Base-by-base conservation (phyloP, 2,329 filamentous ascomycete genomes). In the Torrubiella hemipterigena region DNA sequence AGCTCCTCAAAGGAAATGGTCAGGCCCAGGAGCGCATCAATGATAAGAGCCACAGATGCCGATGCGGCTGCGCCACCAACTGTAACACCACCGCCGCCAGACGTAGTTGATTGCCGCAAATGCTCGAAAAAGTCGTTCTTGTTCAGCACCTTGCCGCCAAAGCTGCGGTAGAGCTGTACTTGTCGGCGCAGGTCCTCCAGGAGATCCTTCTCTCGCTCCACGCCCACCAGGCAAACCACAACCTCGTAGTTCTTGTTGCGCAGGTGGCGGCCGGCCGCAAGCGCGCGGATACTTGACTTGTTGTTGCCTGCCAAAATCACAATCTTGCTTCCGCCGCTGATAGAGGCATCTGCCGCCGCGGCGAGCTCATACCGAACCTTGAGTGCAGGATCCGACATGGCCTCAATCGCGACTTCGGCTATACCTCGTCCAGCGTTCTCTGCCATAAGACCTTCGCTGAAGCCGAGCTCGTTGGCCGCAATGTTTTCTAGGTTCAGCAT, bases 221-320 rank as follows among this genome's bases (percentile, higher is more conserved):
- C 75, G 1, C 86, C 84, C 4, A 93, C 75, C 7, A 96, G 68
- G 38, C 85, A 91, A 6, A 94, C 67, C 27, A 93, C 72, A 22
- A 93, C 77, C 34, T 84, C 79, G 33, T 84, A 63, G 14, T 82
- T 81, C 40, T 87, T 82, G 48, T 87, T 89, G 31, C 83, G 76
- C 7, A 96, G 69, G 51, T 96, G 87, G 5, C 91, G 75, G 17
- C 80, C 86, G 4, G 86, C 86, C 11, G 85, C 82, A 32, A 96
- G 68, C 4, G 86, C 85, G 36, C 89, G 72, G 22, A 83, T 78
- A 23, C 89, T 87, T 1, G 80, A 86, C 42, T 85, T 85, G 54
- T 94, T 89, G 53, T 95, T 96, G n/a, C 91, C 89, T 0, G 84
- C 87, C n/a, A 96, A 66, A 6, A 96, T 73, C 15, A 93, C 75